These are phyloP conservation scores for Aristolochia contorta DNA, from an alignment of 164 flowering plant genomes.

Conservation along the genomic window DNA sequence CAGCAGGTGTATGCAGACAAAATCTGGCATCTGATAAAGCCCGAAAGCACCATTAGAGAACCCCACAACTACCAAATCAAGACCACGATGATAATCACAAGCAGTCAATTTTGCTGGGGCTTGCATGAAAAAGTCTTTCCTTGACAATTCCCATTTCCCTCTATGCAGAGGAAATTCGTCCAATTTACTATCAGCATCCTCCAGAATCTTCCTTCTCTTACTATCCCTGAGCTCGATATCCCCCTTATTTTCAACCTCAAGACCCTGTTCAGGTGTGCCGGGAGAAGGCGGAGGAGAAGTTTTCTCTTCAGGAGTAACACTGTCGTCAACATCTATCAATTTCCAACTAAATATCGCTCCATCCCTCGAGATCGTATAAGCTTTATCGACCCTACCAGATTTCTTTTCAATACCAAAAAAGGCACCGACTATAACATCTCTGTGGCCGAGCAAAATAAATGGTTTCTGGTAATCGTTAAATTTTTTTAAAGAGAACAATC, in stretches of 20 bases:
- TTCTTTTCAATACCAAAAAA: slow-evolving; percentile 66
- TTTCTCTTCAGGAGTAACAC: slow-evolving; percentile 16
- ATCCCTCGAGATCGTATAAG: slow-evolving; percentile 61
- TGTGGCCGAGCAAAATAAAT: slow-evolving; percentile 69
- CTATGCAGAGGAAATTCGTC: slow-evolving; percentile 36
- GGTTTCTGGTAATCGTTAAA: slow-evolving; percentile 35
- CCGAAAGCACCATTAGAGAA: slow-evolving; percentile 93
- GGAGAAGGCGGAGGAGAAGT: slow-evolving; percentile 61
- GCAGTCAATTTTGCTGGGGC: slow-evolving; percentile 60
- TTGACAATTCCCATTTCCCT: slow-evolving; percentile 63
- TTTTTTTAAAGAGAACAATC: slow-evolving; percentile 59
- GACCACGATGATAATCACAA: slow-evolving; percentile 80
- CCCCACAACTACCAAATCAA: slow-evolving; percentile 82
- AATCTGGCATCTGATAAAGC: slow-evolving; percentile 95
- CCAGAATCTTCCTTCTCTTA: slow-evolving; percentile 46
- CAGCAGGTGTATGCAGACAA: slow-evolving; percentile 73
- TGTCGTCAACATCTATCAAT: slow-evolving; percentile 18
- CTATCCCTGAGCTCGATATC: slow-evolving; percentile 14
- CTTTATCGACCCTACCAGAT: slow-evolving; percentile 31
- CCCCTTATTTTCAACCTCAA: background rate
- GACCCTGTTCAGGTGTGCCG: slow-evolving; percentile 54
- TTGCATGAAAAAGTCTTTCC: slow-evolving; percentile 68
- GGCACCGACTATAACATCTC: slow-evolving; percentile 61
- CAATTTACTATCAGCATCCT: slow-evolving; percentile 19
- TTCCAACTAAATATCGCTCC: slow-evolving; percentile 73